Percentiles rank a stretch among this genome's conserved stretches.
phyloP scores from a whole-genome alignment of 2,329 filamentous ascomycete genomes.

The Neodidymelliopsis sp. region DNA sequence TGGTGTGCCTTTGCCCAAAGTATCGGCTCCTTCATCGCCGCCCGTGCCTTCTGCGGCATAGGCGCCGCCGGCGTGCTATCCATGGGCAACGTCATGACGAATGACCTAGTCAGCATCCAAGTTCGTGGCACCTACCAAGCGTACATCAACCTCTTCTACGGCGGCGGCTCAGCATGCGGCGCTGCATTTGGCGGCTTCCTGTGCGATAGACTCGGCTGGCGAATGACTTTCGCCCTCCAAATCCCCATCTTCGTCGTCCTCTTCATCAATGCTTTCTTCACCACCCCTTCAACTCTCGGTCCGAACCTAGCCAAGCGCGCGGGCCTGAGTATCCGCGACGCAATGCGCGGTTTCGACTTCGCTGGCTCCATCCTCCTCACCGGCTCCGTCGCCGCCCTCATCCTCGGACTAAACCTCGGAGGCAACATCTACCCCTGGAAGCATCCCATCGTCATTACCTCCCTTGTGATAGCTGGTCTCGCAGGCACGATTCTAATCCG shows the following conservation, averaged over 20 bases:
- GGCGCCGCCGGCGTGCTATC: slow-evolving; percentile 76
- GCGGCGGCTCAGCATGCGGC: slow-evolving; percentile 61
- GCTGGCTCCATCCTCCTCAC: slow-evolving; percentile 58
- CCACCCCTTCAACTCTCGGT: slow-evolving; percentile 56
- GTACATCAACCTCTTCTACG: slow-evolving; percentile 70
- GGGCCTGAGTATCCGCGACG: slow-evolving; percentile 51
- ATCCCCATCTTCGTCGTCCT: slow-evolving; percentile 58
- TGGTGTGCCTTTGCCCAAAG: slow-evolving; percentile 74
- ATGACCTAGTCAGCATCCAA: slow-evolving; percentile 77
- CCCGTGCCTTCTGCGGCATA: slow-evolving; percentile 73
- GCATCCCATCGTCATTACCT: slow-evolving; percentile 59
- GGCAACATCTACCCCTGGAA: slow-evolving; percentile 61
- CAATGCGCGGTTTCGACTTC: slow-evolving; percentile 59
- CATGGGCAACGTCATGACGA: slow-evolving; percentile 74
- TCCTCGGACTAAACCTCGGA: slow-evolving; percentile 61
- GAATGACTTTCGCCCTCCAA: slow-evolving; percentile 70
- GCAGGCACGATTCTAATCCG: slow-evolving; percentile 51
- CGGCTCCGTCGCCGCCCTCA: slow-evolving; percentile 56
- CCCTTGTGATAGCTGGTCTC: slow-evolving; percentile 53
- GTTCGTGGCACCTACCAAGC: slow-evolving; percentile 76
- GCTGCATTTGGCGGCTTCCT: slow-evolving; percentile 75
- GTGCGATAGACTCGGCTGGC: slow-evolving; percentile 74
- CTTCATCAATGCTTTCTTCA: slow-evolving; percentile 53
- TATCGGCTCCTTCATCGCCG: slow-evolving; percentile 74
- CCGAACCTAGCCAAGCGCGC: slow-evolving; percentile 53